Conservation (phyloP, 805 yeast genomes). For the Ogataea methylovora region DNA sequence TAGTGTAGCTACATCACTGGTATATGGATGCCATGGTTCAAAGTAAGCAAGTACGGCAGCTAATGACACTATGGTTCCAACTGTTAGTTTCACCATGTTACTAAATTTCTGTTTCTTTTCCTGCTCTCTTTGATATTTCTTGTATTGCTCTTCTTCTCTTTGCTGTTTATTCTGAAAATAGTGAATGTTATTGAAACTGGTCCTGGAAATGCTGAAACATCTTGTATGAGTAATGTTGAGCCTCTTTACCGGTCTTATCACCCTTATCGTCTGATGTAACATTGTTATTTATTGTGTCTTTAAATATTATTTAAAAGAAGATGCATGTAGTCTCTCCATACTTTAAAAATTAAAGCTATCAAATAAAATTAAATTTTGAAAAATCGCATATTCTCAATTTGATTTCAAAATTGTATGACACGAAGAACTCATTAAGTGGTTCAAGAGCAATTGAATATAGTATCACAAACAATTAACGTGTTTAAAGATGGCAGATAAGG, state of each 20-base stretch:
- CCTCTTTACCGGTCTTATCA: too few species aligned
- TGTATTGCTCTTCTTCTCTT: constrained; percentile 4
- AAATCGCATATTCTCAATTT: too few species aligned
- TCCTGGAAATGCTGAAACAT: not conserved
- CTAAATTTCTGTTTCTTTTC: constrained; percentile 8
- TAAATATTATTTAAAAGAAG: too few species aligned
- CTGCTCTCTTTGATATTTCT: constrained; percentile 6
- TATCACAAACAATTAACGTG: too few species aligned
- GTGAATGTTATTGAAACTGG: not conserved
- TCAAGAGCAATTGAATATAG: too few species aligned
- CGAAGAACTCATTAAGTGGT: too few species aligned
- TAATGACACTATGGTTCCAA: constrained; percentile 4
- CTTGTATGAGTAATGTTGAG: not conserved
- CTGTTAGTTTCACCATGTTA: constrained; percentile 7
- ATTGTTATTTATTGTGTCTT: too few species aligned
- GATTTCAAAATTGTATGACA: too few species aligned
- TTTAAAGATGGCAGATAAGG: constrained; percentile 16
- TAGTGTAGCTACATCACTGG: constrained; percentile 50
- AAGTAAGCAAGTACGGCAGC: not conserved
- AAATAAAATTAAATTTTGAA: too few species aligned
- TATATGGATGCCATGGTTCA: constrained; percentile 29
- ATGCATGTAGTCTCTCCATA: too few species aligned
- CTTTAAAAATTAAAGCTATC: too few species aligned
- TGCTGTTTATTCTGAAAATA: constrained; percentile 5
- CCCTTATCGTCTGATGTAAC: too few species aligned